A percentile compares a stretch with the other conserved stretches of the same genome.
Conservation (phyloP, 202 grass and related monocot species). For the Musa balbisiana region DNA sequence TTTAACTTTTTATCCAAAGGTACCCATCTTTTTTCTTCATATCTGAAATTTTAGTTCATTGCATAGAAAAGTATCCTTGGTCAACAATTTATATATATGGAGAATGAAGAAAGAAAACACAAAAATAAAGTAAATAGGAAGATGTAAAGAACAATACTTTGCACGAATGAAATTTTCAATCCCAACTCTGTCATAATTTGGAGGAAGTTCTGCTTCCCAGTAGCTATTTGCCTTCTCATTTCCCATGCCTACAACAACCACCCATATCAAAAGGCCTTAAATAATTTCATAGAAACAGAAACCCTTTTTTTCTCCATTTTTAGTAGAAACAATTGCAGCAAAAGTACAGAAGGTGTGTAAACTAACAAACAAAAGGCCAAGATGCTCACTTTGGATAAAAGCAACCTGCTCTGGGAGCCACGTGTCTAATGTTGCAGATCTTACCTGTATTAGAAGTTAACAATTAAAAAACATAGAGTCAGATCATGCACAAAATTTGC, state of each 20-base stretch:
- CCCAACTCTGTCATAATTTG: conserved; percentile 30
- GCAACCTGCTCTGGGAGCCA: conserved; percentile 28
- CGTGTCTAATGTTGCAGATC: conserved; percentile 22
- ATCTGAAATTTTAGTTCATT: conserved; percentile 1
- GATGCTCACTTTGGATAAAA: conserved; percentile 25
- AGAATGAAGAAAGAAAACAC: background rate
- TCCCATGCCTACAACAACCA: conserved; percentile 14
- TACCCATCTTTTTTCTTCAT: conserved; percentile 30
- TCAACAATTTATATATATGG: background rate
- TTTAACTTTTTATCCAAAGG: conserved; percentile 2
- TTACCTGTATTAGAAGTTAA: conserved; percentile 11
- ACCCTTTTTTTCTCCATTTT: background rate
- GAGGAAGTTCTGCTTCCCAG: conserved; percentile 30
- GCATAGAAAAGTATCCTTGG: background rate
- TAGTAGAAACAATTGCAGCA: background rate
- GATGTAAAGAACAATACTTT: conserved; percentile 12
- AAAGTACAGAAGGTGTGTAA: background rate
- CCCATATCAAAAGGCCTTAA: background rate
- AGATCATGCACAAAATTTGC: background rate
- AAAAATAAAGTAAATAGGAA: background rate
- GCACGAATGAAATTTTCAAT: conserved; percentile 32
- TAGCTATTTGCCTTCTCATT: conserved; percentile 26
- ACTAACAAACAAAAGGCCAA: background rate
- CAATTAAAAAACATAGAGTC: background rate
- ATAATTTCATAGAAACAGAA: background rate